Base-by-base conservation (phyloP, 2,329 filamentous ascomycete species). In the Pseudocercospora cruenta region DNA sequence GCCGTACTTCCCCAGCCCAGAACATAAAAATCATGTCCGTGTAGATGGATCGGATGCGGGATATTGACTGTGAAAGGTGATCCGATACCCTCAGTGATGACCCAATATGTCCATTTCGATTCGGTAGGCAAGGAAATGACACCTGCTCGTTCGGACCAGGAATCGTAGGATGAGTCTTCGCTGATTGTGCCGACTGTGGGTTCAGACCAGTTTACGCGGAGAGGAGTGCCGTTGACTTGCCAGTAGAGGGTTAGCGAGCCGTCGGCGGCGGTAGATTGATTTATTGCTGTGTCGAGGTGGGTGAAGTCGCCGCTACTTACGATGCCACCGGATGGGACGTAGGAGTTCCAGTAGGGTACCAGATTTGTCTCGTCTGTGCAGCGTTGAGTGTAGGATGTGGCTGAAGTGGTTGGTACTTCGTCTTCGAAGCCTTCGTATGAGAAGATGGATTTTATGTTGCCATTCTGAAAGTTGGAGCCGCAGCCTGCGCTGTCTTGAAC, bases 151-250 rank as follows among this genome's bases (percentile, higher is more conserved):
- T 58, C 62, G 0, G 80, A 77, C 69, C 70, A 72, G 36, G 33
- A 36, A 53, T 79, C 81, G 71, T 71, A 78, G 19, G 77, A 80
- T 69, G 81, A 79, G 49, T 75, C 73, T 22, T 78, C 73, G 4
- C 80, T 74, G 7, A 82, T 76, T 16, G 82, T 81, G 63, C 80
- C 72, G 7, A 84, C 71, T 0, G 81, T 82, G 0, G 83, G 83
- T 10, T 79, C 73, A 21, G 78, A 71, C 82, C 82, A 84, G 58
- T 79, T 71, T 26, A 81, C 77, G 47, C 78, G 73, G 64, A 83
- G 80, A 28, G 79, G 77, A 2, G 78, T 79, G 58, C 80, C 75
- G 70, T 83, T 82, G 66, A 83, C 70, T 58, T 76, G 76, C 80
- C 80, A 82, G 70, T 74, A 75, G 19, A 77, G 69, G n/a, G 68